Evolutionary conservation across 2,329 filamentous ascomycete species (phyloP).

Genomic region (Colletotrichum navitas): DNA sequence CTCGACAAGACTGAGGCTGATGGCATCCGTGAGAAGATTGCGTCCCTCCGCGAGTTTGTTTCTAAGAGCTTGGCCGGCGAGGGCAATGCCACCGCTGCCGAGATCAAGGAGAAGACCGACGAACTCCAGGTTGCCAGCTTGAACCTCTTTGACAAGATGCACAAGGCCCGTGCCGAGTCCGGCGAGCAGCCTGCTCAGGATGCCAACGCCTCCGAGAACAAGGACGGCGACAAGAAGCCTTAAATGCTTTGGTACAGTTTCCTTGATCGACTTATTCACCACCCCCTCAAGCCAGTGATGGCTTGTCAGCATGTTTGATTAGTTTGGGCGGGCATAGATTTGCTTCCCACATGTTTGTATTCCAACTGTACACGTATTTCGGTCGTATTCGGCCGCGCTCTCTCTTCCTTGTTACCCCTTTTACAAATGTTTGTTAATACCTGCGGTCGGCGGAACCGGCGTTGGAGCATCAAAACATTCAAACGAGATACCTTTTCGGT

Average conservation of each 20-base stretch:
- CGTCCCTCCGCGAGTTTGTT: conserved; percentile 86
- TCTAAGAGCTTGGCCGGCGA: conserved; percentile 96
- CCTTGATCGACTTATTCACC: conserved; percentile 39
- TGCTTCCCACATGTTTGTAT: conserved; percentile 57
- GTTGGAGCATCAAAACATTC: conserved; percentile 66
- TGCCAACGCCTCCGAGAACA: conserved; percentile 72
- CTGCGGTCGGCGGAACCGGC: conserved; percentile 61
- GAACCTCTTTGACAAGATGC: conserved; percentile 99
- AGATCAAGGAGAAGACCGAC: conserved; percentile 99
- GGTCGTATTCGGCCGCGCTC: conserved; percentile 47
- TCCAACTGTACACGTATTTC: conserved; percentile 65
- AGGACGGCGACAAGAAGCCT: conserved; percentile 76
- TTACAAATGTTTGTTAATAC: conserved; percentile 61
- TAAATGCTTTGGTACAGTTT: conserved; percentile 57
- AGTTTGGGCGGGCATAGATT: conserved; percentile 51
- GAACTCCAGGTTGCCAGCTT: conserved; percentile 96
- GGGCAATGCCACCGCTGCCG: conserved; percentile 84
- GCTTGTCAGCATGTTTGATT: conserved; percentile 48
- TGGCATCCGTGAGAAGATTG: conserved; percentile 93
- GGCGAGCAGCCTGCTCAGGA: conserved; percentile 68
- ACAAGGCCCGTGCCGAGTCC: conserved; percentile 88
- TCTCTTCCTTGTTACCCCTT: conserved; percentile 52
- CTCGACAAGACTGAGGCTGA: conserved; percentile 97
- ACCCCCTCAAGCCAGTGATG: conserved; percentile 4
- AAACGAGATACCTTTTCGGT: conserved; percentile 55